Percentiles rank a stretch among this genome's conserved stretches.
Conservation (phyloP, 345 rosid species). For the Eucalyptus guilfoylei region DNA sequence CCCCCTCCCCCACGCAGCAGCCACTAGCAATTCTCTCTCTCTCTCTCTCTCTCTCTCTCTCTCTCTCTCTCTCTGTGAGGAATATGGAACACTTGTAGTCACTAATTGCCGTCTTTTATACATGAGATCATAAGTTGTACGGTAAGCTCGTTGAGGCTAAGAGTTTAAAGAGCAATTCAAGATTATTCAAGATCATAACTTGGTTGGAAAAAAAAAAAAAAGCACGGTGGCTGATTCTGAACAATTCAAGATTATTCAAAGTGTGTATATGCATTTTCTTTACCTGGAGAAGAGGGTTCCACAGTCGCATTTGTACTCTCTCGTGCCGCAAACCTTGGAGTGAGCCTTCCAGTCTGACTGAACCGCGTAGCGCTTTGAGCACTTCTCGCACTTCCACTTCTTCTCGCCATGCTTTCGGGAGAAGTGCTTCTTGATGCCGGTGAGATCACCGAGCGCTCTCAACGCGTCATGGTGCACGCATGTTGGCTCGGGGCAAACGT, state of each 20-base stretch:
- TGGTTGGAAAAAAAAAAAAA: neutral
- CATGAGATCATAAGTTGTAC: neutral
- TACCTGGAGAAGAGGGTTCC: slow-evolving; percentile 57
- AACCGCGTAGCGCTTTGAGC: slow-evolving; percentile 52
- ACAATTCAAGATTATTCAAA: neutral
- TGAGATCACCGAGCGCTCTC: slow-evolving; percentile 60
- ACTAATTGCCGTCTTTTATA: neutral
- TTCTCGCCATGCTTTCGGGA: slow-evolving; percentile 54
- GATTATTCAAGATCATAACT: neutral
- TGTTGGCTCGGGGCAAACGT: slow-evolving; percentile 39
- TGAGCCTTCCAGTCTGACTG: slow-evolving; percentile 69
- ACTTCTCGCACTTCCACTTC: slow-evolving; percentile 61
- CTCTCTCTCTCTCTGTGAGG: neutral
- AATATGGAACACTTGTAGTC: neutral
- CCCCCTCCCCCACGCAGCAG: neutral
- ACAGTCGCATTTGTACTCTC: slow-evolving; percentile 52
- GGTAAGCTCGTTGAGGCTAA: neutral
- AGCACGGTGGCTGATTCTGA: neutral
- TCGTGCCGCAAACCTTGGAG: slow-evolving; percentile 53
- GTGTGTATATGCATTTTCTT: neutral
- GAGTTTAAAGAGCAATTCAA: neutral
- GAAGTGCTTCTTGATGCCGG: slow-evolving; percentile 59
- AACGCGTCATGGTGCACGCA: slow-evolving; percentile 52
- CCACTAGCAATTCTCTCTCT: neutral
- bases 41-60: neutral